Conservation (phyloP, 441 rosid species). For the Flueggea neowawraea region DNA sequence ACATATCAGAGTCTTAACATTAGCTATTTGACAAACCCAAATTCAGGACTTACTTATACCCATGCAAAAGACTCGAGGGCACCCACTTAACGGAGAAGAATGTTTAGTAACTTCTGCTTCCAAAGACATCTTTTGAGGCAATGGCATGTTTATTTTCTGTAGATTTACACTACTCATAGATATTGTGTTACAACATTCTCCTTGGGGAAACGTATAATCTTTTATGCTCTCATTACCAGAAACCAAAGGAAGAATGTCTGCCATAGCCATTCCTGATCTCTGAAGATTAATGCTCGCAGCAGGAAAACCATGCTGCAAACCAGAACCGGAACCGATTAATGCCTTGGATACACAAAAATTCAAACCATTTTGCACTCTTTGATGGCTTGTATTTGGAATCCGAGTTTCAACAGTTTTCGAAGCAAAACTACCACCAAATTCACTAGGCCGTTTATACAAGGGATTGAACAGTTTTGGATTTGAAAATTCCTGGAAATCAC, state of each 20-base stretch:
- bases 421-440: constrained; percentile 8
- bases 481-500: constrained; percentile 32
- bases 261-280: constrained; percentile 22
- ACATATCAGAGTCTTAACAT: neutral
- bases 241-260: constrained; percentile 16
- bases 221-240: constrained; percentile 23
- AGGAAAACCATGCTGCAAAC: constrained; percentile 21
- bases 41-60: constrained; percentile 35
- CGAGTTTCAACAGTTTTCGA: constrained; percentile 23
- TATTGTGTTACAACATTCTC: constrained; percentile 14
- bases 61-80: constrained; percentile 43
- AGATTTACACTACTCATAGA: constrained; percentile 20
- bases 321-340: constrained; percentile 6
- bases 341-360: constrained; percentile 15
- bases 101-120: constrained; percentile 21
- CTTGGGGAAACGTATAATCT: constrained; percentile 18
- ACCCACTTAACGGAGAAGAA: constrained; percentile 17
- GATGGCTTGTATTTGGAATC: constrained; percentile 17
- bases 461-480: constrained; percentile 22
- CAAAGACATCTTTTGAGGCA: constrained; percentile 13
- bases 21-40: neutral
- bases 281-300: constrained; percentile 15
- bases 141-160: constrained; percentile 10
- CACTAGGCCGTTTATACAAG: constrained; percentile 18
- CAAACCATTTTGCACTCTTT: constrained; percentile 19